Evolutionary conservation across 2,329 filamentous ascomycete species (phyloP).

Genomic region (Botrytis paeoniae): DNA sequence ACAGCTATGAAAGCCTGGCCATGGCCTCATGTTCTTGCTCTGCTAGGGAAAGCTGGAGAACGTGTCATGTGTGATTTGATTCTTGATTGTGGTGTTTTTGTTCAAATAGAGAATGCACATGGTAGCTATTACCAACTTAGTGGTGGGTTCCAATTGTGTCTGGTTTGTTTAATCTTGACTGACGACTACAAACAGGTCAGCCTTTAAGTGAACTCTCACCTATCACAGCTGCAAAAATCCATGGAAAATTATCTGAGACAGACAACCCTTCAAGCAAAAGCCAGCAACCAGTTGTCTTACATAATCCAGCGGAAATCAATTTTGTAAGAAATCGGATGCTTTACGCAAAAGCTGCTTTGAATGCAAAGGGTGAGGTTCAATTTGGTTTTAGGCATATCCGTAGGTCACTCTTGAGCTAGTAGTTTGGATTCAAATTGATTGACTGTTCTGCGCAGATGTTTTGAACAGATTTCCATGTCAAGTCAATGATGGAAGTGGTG

Average conservation of each 20-base stretch:
- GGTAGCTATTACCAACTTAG: conserved; percentile 76
- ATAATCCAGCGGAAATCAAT: conserved; percentile 55
- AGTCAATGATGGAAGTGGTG: neutral
- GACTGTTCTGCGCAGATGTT: conserved; percentile 57
- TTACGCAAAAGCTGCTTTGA: conserved; percentile 73
- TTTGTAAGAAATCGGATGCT: conserved; percentile 83
- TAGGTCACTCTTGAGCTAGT: conserved; percentile 45
- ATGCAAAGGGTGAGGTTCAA: conserved; percentile 61
- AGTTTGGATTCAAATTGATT: conserved; percentile 29
- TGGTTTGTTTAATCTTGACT: conserved; percentile 19
- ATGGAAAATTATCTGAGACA: neutral
- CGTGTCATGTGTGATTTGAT: conserved; percentile 75
- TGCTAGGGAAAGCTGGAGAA: conserved; percentile 75
- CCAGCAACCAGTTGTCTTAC: conserved; percentile 22
- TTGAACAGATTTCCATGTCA: conserved; percentile 63
- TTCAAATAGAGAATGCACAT: conserved; percentile 54
- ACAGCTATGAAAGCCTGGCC: conserved; percentile 62
- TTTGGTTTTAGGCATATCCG: conserved; percentile 80
- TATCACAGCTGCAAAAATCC: conserved; percentile 19
- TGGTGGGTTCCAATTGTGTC: conserved; percentile 49
- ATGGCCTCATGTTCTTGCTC: conserved; percentile 72
- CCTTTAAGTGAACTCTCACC: conserved; percentile 34
- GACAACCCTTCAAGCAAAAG: neutral
- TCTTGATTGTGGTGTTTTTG: conserved; percentile 74
- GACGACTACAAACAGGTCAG: conserved; percentile 27